A percentile compares a stretch with the other conserved stretches of the same genome.
Evolutionary conservation across 768 basidiomycete species (phyloP).

Genomic region (Lactifluus hygrophoroides): DNA sequence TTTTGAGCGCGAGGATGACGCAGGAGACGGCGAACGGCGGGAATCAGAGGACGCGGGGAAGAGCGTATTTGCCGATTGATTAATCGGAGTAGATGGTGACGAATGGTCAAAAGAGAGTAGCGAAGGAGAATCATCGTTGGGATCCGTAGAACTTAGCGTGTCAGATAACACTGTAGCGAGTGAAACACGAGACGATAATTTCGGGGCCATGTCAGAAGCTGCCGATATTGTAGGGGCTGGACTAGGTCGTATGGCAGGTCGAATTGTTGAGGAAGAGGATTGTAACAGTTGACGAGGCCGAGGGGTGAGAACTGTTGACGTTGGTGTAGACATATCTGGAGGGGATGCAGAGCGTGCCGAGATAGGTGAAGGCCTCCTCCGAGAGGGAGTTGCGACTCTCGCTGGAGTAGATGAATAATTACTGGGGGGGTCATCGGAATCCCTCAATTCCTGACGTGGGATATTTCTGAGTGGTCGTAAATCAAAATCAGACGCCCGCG

Average conservation of each 20-base stretch:
- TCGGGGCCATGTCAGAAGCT: background rate
- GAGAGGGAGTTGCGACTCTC: background rate
- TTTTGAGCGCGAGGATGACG: constrained; percentile 3
- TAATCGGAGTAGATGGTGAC: constrained; percentile 9
- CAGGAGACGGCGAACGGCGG: constrained; percentile 13
- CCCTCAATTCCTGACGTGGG: constrained; percentile 1
- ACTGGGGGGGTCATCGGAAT: constrained; percentile 7
- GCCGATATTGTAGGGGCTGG: background rate
- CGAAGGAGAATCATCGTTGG: constrained; percentile 3
- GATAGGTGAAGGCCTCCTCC: constrained; percentile 8
- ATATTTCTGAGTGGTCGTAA: background rate
- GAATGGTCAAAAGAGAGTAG: constrained; percentile 17
- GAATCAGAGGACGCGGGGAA: background rate
- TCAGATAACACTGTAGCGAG: constrained; percentile 10
- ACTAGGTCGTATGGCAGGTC: background rate
- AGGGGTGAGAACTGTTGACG: background rate
- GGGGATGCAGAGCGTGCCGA: constrained; percentile 10
- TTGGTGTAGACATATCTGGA: background rate
- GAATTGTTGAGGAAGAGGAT: constrained; percentile 1
- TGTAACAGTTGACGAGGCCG: constrained; percentile 1
- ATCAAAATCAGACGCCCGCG: background rate
- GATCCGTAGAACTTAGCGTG: background rate
- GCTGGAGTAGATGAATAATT: constrained; percentile 1
- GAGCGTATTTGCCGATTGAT: background rate
- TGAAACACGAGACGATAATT: constrained; percentile 17